Conservation (phyloP, 2,329 filamentous ascomycete genomes). For the Didymella keratinophila region DNA sequence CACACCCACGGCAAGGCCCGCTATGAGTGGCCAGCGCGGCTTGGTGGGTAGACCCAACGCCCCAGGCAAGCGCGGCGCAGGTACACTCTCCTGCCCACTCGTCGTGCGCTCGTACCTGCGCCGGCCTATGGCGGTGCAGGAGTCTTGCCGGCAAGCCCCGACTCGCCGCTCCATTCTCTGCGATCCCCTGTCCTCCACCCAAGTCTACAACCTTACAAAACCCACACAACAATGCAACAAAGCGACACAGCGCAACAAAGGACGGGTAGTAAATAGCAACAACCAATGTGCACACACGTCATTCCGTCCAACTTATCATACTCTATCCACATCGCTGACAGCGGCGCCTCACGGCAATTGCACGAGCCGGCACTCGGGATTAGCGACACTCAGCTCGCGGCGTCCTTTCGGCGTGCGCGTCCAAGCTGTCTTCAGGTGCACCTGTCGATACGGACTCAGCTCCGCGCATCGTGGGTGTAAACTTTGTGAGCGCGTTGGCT, state of each 20-base stretch:
- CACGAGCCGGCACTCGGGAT: neutral
- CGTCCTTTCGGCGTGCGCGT: neutral
- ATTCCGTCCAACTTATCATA: neutral
- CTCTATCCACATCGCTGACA: neutral
- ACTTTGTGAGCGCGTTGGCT: neutral
- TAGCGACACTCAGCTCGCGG: slow-evolving; percentile 5
- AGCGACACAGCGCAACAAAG: neutral
- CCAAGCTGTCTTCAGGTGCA: no score
- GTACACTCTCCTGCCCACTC: neutral
- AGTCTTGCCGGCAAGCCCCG: neutral
- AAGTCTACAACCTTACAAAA: neutral
- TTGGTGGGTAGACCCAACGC: neutral
- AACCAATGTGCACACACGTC: neutral
- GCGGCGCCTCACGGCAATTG: slow-evolving; percentile 8
- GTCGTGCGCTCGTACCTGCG: slow-evolving; percentile 1
- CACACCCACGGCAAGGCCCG: neutral
- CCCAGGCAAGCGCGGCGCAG: slow-evolving; percentile 2
- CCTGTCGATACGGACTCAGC: neutral
- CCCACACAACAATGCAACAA: neutral
- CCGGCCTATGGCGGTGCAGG: no score
- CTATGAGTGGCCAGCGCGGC: neutral
- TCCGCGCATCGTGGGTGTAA: neutral
- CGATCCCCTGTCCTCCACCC: neutral
- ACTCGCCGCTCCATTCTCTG: neutral
- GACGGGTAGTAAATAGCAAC: neutral